Evolutionary conservation across 345 rosid species (phyloP), one percentile per base, ranked within the genome.

Genomic region (Heritiera fomes): DNA sequence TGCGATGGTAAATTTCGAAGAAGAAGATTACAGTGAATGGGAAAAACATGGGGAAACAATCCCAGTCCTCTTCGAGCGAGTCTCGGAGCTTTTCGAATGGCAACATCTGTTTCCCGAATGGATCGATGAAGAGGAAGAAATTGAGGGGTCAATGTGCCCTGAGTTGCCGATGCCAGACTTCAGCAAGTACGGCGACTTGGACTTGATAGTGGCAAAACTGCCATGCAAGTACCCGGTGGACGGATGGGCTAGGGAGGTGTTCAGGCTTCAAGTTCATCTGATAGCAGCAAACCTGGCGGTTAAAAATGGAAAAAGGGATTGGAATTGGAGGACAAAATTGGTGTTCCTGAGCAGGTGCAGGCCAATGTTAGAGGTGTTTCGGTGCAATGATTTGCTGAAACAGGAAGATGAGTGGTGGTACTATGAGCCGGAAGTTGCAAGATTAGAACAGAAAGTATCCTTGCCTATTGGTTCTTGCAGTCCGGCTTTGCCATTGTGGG

Each of bases 41-140:
- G 81, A 83, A 78, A 18, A 1, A 1, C 79, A 80, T 8, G 98
- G 97, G 1, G 92, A 92, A 77, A 80, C 75, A 1, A 71, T 90
- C 52, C 88, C 86, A 0, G 77, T 96, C 70, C 38, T 11, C 38
- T 94, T 85, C 65, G 93, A 91, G 66, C 85, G 63, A 58, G 97
- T 92, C 32, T 89, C 98, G 3, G 79, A 88, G 72, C 61, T 83
- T 6, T 90, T 94, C 62, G 82, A 85, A 80, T 96, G 98, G 98
- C 80, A 84, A 67, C 87, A 92, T 75, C 78, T 96, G 76, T 96
- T 94, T 79, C 99, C 98, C 0, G 98, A 96, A 79, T 96, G 98
- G 99, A 96, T 96, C 52, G 97, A 96, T 15, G 98, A 96, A 87
- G 98, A 96, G 78, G 99, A 96, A 84, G 95, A 92, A 18, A 83